These are phyloP conservation scores for Ceratocystis eucalypticola DNA, from an alignment of 2,329 filamentous ascomycete genomes.

Conservation along the genomic window DNA sequence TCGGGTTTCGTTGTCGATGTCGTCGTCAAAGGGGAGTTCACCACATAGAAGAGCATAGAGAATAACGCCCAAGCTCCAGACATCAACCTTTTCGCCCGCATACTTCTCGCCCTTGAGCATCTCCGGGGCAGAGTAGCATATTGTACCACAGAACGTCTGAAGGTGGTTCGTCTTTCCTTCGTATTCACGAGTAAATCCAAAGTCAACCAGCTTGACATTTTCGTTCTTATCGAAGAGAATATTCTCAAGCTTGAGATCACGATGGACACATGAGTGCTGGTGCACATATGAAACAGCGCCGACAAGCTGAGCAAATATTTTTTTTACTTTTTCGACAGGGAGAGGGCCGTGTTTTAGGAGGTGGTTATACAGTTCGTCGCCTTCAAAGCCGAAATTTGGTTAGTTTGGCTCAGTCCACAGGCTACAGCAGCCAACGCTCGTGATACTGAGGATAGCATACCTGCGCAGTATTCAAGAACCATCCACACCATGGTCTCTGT, in stretches of 20 bases:
- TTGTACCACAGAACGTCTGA: constrained; percentile 93
- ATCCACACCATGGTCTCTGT: constrained; percentile 93
- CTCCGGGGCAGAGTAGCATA: constrained; percentile 95
- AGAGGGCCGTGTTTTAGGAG: constrained; percentile 77
- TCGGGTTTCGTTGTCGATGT: constrained; percentile 80
- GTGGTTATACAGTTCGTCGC: constrained; percentile 95
- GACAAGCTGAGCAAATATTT: constrained; percentile 89
- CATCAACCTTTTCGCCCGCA: constrained; percentile 92
- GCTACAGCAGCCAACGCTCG: background rate
- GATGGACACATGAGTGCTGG: constrained; percentile 86
- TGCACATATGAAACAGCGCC: constrained; percentile 94
- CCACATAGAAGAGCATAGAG: constrained; percentile 70
- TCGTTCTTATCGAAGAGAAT: constrained; percentile 78
- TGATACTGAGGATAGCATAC: constrained; percentile 33
- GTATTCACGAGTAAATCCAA: constrained; percentile 95
- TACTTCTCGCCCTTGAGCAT: constrained; percentile 99
- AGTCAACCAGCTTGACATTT: constrained; percentile 95
- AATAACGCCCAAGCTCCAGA: constrained; percentile 83
- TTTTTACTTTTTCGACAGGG: constrained; percentile 75
- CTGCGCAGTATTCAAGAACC: constrained; percentile 89
- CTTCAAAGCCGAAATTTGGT: constrained; percentile 31
- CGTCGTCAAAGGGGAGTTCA: constrained; percentile 89
- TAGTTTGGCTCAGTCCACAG: background rate
- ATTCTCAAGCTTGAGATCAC: constrained; percentile 81
- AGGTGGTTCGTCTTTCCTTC: constrained; percentile 88